Evolutionary conservation across 805 yeast species (phyloP), one percentile per base, ranked within the genome.

Genomic region (Metschnikowia rubicola): DNA sequence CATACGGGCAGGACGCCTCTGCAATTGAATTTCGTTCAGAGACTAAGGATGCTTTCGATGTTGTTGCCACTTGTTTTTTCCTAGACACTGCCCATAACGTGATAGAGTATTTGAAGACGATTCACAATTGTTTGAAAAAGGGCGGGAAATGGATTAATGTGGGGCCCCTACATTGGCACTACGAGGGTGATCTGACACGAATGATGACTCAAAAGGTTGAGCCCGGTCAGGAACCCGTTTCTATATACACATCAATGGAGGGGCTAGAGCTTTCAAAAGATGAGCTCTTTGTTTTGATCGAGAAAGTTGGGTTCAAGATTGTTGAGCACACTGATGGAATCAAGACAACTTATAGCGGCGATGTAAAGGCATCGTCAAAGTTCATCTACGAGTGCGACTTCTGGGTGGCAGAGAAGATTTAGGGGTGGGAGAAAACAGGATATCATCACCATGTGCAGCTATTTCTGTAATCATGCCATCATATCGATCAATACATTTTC

Each of bases 101-200:
- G 26, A 70, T 83, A 10, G 86, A 83, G 39, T 83, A 82, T 53
- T 35, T 83, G 35, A 68, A 67, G 41, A 65, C 83, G 0, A 71
- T 83, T 2, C 61, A 65, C 34, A 70, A 78, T 54, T 69, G 77
- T 21, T 55, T 83, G 47, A 67, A 69, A 31, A 58, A 61, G 0
- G 66, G 63, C 19, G 88, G 85, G 0, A 46, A 64, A 13, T 83
- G 88, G 88, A 64, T 82, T 28, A 83, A 83, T 56, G 78, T 81
- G 58, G 90, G 90, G 0, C 89, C 88, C 0, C 63, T 83, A 37
- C 64, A 81, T 43, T 83, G 90, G 90, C 92, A 86, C 62, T 81
- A 75, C 58, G 90, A 84, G 54, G 56, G 55, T 8, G 51, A 49
- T 33, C 77, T 75, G 46, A 78, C 74, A 31, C 68, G 62, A 13